Base-by-base conservation (phyloP, 345 rosid genomes). In the Lagerstroemia speciosa region DNA sequence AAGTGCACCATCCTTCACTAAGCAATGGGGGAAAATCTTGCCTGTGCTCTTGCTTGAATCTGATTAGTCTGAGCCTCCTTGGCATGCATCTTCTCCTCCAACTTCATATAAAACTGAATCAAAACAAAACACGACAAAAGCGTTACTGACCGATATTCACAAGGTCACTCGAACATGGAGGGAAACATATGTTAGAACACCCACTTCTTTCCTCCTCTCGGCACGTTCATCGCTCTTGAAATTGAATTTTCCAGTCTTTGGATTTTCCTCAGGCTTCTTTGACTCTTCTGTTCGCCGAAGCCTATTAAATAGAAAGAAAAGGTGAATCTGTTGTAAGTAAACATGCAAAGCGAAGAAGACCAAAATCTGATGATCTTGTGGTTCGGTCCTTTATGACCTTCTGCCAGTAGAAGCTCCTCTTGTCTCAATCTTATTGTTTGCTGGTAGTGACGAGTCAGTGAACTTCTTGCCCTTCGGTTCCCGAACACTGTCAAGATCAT, bases 161-260 rank as follows among this genome's bases (percentile, higher is more conserved):
- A 52, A 14, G 19, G 53, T 34, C 38, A n/a, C 8, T 31, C 27
- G 58, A 61, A 69, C 19, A 1, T 67, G 17, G 33, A 61, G 5
- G 27, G 27, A 0, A 41, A 68, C 3, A 65, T 48, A 38, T 71
- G 66, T 32, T 65, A 48, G 64, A 60, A 72, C 38, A 60, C 76
- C 58, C 82, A 83, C 98, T 91, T 90, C 89, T 83, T 83, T 93
- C 85, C 95, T 82, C 75, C 82, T 85, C 78, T 82, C 90, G 30
- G 95, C 98, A 57, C 95, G 83, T 73, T 85, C 90, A 57, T 77
- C 74, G 70, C 93, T 75, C 73, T 77, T 87, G 84, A 92, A 87
- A 71, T 62, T 79, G 79, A 90, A 88, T 69, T 66, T 67, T 57
- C 76, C 62, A 65, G 81, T 73, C 68, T 30, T 69, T 64, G 81